Percentiles rank a stretch among this genome's conserved stretches.
phyloP scores from a whole-genome alignment of 108 stramenopile genomes.

The Cyclotella sp. region DNA sequence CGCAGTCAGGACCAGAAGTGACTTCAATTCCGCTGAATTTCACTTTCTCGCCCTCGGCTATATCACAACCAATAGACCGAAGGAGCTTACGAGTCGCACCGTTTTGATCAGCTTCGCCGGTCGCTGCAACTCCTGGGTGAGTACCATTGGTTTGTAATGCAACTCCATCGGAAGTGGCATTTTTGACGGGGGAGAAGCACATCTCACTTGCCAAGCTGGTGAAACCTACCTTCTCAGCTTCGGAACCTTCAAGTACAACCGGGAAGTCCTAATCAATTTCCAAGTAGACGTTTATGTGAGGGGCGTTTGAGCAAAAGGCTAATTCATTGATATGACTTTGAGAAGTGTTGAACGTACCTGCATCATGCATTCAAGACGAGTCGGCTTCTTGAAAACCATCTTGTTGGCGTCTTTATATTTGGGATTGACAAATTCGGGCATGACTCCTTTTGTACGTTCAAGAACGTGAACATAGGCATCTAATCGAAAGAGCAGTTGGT shows the following conservation, averaged over 20 bases:
- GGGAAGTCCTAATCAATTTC: slow-evolving; percentile 90
- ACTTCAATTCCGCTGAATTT: slow-evolving; percentile 71
- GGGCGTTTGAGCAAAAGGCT: background rate
- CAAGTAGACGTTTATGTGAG: slow-evolving; percentile 35
- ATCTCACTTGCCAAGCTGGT: slow-evolving; percentile 87
- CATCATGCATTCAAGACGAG: slow-evolving; percentile 99
- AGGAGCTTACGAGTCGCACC: slow-evolving; percentile 64
- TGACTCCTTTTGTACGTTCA: slow-evolving; percentile 89
- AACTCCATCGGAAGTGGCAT: slow-evolving; percentile 88
- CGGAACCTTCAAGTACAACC: slow-evolving; percentile 71
- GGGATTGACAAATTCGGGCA: slow-evolving; percentile 99
- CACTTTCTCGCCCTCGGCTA: slow-evolving; percentile 58
- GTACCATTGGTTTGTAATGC: slow-evolving; percentile 82
- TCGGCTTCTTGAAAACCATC: slow-evolving; percentile 98
- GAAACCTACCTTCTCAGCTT: slow-evolving; percentile 91
- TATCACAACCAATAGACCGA: slow-evolving; percentile 71
- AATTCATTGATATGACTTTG: background rate
- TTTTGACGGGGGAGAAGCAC: slow-evolving; percentile 97
- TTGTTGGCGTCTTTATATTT: slow-evolving; percentile 95
- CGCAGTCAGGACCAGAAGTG: slow-evolving; percentile 77
- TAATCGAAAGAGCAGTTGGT: slow-evolving; percentile 92
- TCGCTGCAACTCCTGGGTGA: slow-evolving; percentile 90
- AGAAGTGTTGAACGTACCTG: slow-evolving; percentile 36
- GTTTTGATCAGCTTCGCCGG: slow-evolving; percentile 95
- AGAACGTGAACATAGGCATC: slow-evolving; percentile 85